These are phyloP conservation scores for Hypoxylon sp. DNA, from an alignment of 2,329 filamentous ascomycete species.

Conservation along the genomic window DNA sequence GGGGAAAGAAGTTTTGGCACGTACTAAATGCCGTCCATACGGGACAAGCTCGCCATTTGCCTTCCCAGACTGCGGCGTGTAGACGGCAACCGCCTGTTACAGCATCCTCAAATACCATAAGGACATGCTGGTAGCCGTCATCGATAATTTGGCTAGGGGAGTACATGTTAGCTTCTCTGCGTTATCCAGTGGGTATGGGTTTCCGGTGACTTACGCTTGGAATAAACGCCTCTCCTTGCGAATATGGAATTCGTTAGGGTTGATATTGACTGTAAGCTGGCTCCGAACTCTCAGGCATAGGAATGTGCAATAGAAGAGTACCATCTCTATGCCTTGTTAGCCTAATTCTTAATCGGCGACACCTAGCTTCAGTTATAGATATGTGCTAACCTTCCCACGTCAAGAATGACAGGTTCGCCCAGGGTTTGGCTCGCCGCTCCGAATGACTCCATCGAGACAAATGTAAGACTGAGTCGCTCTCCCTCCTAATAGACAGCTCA, in stretches of 20 bases:
- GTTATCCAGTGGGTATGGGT: neutral
- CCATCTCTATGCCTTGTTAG: constrained; percentile 64
- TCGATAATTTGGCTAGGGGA: constrained; percentile 68
- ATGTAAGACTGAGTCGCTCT: constrained; percentile 62
- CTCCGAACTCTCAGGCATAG: constrained; percentile 69
- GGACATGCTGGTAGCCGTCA: constrained; percentile 67
- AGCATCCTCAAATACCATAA: constrained; percentile 69
- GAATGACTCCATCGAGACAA: constrained; percentile 67
- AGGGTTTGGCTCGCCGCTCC: constrained; percentile 63
- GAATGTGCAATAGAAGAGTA: constrained; percentile 72
- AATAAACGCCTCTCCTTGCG: constrained; percentile 67
- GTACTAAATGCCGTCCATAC: constrained; percentile 76
- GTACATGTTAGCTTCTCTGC: constrained; percentile 13
- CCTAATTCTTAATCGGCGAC: neutral
- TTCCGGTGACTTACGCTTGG: constrained; percentile 65
- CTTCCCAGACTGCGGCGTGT: constrained; percentile 70
- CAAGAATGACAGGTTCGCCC: constrained; percentile 70
- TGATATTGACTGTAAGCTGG: constrained; percentile 60
- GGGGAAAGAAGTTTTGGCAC: constrained; percentile 40
- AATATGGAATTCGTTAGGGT: constrained; percentile 64
- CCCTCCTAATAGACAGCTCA: constrained; percentile 67
- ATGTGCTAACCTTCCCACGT: constrained; percentile 70
- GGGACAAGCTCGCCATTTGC: constrained; percentile 68
- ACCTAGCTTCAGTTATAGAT: no score
- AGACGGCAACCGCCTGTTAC: constrained; percentile 66